Evolutionary conservation across 2,329 filamentous ascomycete genomes (phyloP), one percentile per base, ranked within the genome.

Genomic region (Thelonectria blattea): DNA sequence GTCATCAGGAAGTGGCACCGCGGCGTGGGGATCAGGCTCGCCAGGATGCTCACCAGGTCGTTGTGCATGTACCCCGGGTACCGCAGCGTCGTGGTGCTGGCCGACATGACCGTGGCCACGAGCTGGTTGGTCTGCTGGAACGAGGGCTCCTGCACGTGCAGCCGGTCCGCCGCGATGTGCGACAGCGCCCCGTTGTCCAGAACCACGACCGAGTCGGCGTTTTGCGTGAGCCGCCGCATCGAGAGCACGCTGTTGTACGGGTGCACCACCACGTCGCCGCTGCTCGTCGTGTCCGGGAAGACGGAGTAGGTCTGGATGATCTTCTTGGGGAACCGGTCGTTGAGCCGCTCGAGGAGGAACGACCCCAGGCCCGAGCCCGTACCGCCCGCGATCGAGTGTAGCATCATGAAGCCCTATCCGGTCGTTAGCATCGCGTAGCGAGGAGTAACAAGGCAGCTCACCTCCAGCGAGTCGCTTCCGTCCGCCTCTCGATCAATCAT

Each of bases 61-160:
- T 99, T 99, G 82, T 99, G 95, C 95, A 99, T 99, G 79, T 99
- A 99, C 41, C 95, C 95, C 1, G 95, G 95, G 75, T 99, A 99
- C 73, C 95, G 87, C 52, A 99, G 87, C 2, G 96, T 97, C 10
- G 94, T 98, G 4, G 95, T 99, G 73, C 92, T 96, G 41, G 95
- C 95, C 37, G 93, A 97, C 95, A 99, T 99, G 75, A 99, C 96
- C 1, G 96, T 99, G 8, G 93, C 95, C 4, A 95, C 94, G 37
- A 99, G 84, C 76, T 98, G 95, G 75, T 99, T 99, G 1, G 95
- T 99, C 76, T 99, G 96, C 70, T 96, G 91, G 75, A 97, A 97
- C 0, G 93, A 97, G 0, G 95, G 93, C 73, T 96, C 91, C 77
- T 97, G 93, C 10, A 98, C 92, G 73, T 99, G 95, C 34, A 99